Conservation (phyloP, 768 basidiomycete genomes). For the Tricholoma flavovirens region DNA sequence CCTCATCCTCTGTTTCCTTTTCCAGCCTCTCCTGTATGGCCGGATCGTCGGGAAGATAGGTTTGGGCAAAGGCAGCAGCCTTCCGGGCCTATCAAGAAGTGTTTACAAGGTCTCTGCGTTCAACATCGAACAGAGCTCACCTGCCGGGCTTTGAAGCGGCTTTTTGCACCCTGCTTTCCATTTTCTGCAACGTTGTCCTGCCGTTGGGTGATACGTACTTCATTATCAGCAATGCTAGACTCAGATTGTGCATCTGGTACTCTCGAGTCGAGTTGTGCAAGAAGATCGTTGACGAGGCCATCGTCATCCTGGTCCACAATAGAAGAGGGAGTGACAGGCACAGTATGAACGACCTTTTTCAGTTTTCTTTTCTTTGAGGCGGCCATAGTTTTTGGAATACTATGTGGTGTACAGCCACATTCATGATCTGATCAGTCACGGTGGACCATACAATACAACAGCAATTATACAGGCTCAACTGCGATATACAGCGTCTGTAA, state of each 20-base stretch:
- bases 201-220: constrained; percentile 37
- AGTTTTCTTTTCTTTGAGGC: constrained; percentile 53
- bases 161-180: constrained; percentile 53
- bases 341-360: constrained; percentile 37
- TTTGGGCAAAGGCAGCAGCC: constrained; percentile 56
- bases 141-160: constrained; percentile 67
- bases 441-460: background rate
- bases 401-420: background rate
- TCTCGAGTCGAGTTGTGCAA: constrained; percentile 68
- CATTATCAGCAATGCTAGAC: constrained; percentile 42
- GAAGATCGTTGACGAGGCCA: constrained; percentile 66
- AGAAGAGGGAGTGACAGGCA: constrained; percentile 24
- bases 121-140: constrained; percentile 27
- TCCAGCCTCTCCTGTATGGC: constrained; percentile 55
- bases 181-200: constrained; percentile 22
- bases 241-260: constrained; percentile 46
- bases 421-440: background rate
- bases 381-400: constrained; percentile 29
- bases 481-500: background rate
- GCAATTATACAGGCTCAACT: background rate
- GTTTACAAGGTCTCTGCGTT: background rate
- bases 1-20: constrained; percentile 64
- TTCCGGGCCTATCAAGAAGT: constrained; percentile 54
- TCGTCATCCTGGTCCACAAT: constrained; percentile 35
- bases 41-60: constrained; percentile 46